A percentile compares a stretch with the other conserved stretches of the same genome.
These are phyloP conservation scores for Fusarium euwallaceae DNA, from an alignment of 2,329 filamentous ascomycete species.

Conservation along the genomic window DNA sequence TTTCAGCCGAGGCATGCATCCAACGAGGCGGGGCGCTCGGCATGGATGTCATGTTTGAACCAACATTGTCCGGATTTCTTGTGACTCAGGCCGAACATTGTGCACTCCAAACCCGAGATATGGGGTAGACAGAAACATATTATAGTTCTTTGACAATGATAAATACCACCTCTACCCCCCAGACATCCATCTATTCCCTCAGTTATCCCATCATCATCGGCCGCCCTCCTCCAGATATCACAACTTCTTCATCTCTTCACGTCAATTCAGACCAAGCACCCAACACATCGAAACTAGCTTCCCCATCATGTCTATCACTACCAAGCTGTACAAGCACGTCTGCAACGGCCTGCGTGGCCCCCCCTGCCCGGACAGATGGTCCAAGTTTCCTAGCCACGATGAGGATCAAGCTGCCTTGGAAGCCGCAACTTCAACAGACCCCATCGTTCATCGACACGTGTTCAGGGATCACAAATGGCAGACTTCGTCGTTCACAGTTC, in stretches of 20 bases:
- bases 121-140: not conserved
- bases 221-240: not conserved
- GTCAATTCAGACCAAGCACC: not conserved
- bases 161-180: not conserved
- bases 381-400: not conserved
- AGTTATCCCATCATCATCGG: not conserved
- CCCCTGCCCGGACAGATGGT: conserved; percentile 9
- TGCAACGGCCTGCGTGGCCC: not conserved
- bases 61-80: not conserved
- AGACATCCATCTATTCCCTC: not conserved
- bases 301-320: not conserved
- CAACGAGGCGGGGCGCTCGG: not conserved
- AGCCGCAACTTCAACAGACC: not conserved
- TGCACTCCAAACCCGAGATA: not conserved
- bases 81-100: not conserved
- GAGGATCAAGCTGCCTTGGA: not conserved
- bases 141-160: not conserved
- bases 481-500: conserved; percentile 20
- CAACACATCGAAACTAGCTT: not conserved
- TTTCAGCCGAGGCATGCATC: not conserved
- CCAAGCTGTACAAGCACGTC: conserved; percentile 17
- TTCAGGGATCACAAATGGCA: conserved; percentile 5
- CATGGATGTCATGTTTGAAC: not conserved
- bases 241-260: not conserved
- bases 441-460: conserved; percentile 14